Evolutionary conservation across 1,284 basidiomycete genomes (phyloP).

Genomic region (Anthracocystis setariae): DNA sequence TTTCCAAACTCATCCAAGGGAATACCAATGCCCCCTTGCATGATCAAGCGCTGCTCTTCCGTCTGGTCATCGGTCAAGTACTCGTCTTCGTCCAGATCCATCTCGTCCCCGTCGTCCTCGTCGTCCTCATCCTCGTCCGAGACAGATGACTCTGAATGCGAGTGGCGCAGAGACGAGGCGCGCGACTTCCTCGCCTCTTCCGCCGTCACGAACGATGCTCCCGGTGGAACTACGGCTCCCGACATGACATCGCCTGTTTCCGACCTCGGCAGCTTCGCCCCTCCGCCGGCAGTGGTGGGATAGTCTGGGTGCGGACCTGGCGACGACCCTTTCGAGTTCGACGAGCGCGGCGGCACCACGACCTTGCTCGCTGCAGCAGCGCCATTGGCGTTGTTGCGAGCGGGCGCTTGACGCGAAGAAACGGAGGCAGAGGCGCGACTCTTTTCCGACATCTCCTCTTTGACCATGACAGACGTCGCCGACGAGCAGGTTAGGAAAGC

Average conservation of each 20-base stretch:
- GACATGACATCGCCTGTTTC: constrained; percentile 77
- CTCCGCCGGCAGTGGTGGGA: constrained; percentile 52
- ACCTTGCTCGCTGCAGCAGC: constrained; percentile 5
- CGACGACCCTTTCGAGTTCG: constrained; percentile 22
- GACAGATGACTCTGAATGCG: neutral
- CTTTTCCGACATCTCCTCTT: constrained; percentile 44
- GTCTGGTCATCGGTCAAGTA: constrained; percentile 73
- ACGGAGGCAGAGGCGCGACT: constrained; percentile 5
- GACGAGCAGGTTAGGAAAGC: constrained; percentile 56
- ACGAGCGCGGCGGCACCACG: constrained; percentile 21
- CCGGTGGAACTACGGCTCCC: constrained; percentile 77
- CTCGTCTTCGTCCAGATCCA: constrained; percentile 69
- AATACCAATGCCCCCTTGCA: constrained; percentile 82
- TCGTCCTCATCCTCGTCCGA: constrained; percentile 24
- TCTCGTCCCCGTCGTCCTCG: constrained; percentile 66
- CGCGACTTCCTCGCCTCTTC: constrained; percentile 23
- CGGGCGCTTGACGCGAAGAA: neutral
- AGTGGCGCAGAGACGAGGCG: neutral
- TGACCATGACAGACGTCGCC: constrained; percentile 22
- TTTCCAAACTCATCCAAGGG: constrained; percentile 85
- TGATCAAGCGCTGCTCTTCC: constrained; percentile 81
- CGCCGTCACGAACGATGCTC: constrained; percentile 72
- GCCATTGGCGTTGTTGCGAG: constrained; percentile 4
- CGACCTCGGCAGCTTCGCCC: constrained; percentile 65
- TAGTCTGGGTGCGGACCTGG: constrained; percentile 18